Percentiles rank a stretch among this genome's conserved stretches.
These are phyloP conservation scores for Talaromyces sp. DNA, from an alignment of 2,329 filamentous ascomycete species.

Conservation along the genomic window DNA sequence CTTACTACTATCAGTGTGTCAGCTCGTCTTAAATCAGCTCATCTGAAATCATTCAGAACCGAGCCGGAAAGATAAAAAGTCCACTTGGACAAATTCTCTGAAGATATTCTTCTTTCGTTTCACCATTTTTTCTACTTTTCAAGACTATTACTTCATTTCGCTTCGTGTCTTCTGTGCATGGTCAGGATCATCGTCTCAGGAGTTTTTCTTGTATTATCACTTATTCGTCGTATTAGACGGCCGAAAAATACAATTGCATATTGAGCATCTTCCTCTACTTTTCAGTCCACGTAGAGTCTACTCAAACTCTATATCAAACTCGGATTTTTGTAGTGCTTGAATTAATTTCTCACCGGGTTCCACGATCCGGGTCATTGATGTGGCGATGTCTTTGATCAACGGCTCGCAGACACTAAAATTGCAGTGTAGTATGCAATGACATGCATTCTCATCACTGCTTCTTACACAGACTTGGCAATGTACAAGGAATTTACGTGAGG, in stretches of 20 bases:
- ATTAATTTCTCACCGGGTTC: neutral
- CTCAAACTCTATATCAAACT: neutral
- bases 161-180: neutral
- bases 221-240: neutral
- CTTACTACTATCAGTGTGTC: conserved; percentile 33
- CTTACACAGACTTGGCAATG: no score
- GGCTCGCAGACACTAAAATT: neutral
- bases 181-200: neutral
- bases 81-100: neutral
- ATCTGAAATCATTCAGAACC: neutral
- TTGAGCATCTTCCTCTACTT: neutral
- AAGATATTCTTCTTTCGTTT: neutral
- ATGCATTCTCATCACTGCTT: no score
- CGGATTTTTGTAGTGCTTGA: no score
- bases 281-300: neutral
- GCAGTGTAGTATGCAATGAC: neutral
- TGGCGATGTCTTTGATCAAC: neutral
- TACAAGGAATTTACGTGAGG: no score
- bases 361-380: no score
- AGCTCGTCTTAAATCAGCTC: neutral
- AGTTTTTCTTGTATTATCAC: conserved; percentile 2
- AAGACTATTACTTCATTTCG: neutral
- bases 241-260: neutral
- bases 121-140: neutral
- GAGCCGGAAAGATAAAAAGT: neutral